phyloP scores from a whole-genome alignment of 352 stramenopile species.

The Albugo candida region DNA sequence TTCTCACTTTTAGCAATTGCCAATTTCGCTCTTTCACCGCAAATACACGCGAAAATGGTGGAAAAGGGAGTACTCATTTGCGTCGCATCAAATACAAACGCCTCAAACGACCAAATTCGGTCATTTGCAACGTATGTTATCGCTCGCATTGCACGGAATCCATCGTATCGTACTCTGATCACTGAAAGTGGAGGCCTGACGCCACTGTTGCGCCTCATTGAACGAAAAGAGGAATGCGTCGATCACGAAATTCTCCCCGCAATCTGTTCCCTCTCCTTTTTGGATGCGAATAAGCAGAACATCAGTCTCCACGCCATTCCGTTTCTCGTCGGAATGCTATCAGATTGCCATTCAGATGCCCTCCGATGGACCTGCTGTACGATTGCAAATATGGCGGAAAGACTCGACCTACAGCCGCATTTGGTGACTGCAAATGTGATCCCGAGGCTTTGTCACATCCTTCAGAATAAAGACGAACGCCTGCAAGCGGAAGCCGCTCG shows the following conservation, averaged over 20 bases:
- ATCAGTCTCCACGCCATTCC: conserved; percentile 84
- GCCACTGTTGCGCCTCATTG: conserved; percentile 86
- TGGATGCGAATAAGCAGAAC: conserved; percentile 90
- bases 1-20: conserved; percentile 86
- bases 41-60: conserved; percentile 88
- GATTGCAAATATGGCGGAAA: conserved; percentile 89
- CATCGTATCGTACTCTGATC: conserved; percentile 84
- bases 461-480: conserved; percentile 50
- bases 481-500: conserved; percentile 86
- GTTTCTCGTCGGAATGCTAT: conserved; percentile 65
- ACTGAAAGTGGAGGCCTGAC: conserved; percentile 91
- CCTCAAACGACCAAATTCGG: conserved; percentile 83
- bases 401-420: conserved; percentile 84
- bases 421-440: conserved; percentile 82
- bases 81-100: conserved; percentile 90
- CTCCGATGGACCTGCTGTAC: conserved; percentile 87
- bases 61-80: conserved; percentile 85
- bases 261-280: conserved; percentile 83
- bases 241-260: conserved; percentile 82
- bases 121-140: conserved; percentile 92
- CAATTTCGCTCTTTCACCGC: conserved; percentile 86
- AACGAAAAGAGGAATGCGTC: conserved; percentile 81
- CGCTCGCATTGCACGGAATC: conserved; percentile 90
- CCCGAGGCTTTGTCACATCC: conserved; percentile 58
- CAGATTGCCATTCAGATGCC: conserved; percentile 52